Base-by-base conservation (phyloP, 2,329 filamentous ascomycete genomes). In the Byssochlamys sp. region DNA sequence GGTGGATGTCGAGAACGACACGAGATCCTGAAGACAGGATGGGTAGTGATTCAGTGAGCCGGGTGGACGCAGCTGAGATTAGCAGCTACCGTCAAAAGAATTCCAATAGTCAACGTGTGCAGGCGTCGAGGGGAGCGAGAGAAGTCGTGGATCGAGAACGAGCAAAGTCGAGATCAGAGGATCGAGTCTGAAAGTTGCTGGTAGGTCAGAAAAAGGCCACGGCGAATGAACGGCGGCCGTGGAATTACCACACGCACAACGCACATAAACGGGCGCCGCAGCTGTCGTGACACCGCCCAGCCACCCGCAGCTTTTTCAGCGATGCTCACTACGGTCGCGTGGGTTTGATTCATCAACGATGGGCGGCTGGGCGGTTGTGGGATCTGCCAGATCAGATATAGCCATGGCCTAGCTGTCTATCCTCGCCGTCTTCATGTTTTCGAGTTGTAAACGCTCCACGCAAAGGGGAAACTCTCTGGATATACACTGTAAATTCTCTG, bases 101-200 rank as follows among this genome's bases (percentile, higher is more conserved):
- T 48, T 53, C 24, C 24, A 25, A 50, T 29, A 56, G 50, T 35
- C 29, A 28, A 49, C 26, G 26, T 48, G 31, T 28, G 25, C 29
- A 39, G 26, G 31, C 33, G 56, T 29, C 51, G 33, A 53, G 55
- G 27, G 50, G 50, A 53, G 26, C 26, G 24, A 54, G 52, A 55
- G 52, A 55, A 56, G 61, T 67, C 62, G 64, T 65, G 64, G 68
- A 64, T 62, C 65, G 63, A 65, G 64, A 64, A 66, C 63, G 63
- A 68, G 64, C 64, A 64, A 66, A 61, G 66, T 68, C 65, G 62
- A 68, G 66, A 64, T 66, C 63, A 66, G 62, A 65, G 67, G 65
- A 64, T 63, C 62, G 65, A 69, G 65, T 59, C 60, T 66, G 61
- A 61, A 62, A 61, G 62, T 66, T 66, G 62, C 62, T 63, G 63